Conservation (phyloP, 805 yeast genomes). For the Candida awuae region DNA sequence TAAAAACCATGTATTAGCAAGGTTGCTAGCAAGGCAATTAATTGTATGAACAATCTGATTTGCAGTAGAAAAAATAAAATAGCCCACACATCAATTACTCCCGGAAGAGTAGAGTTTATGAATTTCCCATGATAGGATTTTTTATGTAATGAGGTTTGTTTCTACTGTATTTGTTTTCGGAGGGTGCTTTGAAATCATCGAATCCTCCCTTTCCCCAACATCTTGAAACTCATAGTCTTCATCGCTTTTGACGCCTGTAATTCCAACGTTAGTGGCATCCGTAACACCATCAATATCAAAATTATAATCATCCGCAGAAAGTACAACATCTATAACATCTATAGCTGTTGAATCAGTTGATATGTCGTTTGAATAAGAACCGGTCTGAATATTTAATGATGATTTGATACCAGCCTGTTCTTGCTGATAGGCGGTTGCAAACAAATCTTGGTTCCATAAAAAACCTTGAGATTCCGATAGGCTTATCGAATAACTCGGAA, state of each 20-base stretch:
- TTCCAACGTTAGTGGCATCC: not conserved
- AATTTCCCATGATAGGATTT: too few species aligned
- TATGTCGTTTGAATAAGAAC: conserved; percentile 6
- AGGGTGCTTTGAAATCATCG: too few species aligned
- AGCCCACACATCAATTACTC: too few species aligned
- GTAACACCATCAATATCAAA: conserved; percentile 7
- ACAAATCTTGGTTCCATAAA: conserved; percentile 67
- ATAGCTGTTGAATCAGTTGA: conserved; percentile 15
- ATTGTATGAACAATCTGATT: too few species aligned
- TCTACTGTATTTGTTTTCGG: too few species aligned
- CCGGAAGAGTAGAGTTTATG: too few species aligned
- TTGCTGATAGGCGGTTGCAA: conserved; percentile 66
- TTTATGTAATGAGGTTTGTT: too few species aligned
- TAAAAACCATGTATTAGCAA: too few species aligned
- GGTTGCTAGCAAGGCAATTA: too few species aligned
- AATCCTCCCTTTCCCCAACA: conserved; percentile 5
- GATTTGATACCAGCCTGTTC: conserved; percentile 29
- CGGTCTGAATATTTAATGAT: conserved; percentile 17
- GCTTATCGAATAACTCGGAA: conserved; percentile 36
- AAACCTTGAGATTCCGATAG: conserved; percentile 66
- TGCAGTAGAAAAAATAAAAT: too few species aligned
- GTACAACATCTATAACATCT: conserved; percentile 19
- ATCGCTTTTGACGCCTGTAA: conserved; percentile 8
- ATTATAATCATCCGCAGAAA: conserved; percentile 8
- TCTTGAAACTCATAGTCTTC: conserved; percentile 4